A percentile compares a stretch with the other conserved stretches of the same genome.
These are phyloP conservation scores for Cladorrhinum samala DNA, from an alignment of 495 filamentous ascomycete species.

Conservation along the genomic window DNA sequence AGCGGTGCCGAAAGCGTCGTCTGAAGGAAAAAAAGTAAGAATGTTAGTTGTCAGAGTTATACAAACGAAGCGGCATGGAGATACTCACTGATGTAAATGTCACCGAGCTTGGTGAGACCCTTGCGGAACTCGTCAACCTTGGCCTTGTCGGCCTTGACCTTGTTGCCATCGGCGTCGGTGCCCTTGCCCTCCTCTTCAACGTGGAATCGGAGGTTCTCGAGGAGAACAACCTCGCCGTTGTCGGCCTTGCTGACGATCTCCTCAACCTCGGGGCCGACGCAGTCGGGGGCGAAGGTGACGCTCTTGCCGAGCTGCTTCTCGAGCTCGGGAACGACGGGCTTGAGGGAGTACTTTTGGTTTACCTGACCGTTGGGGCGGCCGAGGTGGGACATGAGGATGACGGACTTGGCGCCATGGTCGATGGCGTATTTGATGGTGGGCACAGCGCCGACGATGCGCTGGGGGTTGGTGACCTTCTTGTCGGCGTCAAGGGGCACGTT, in stretches of 20 bases:
- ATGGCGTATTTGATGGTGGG: constrained; percentile 98
- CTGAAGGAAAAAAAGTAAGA: constrained; percentile 34
- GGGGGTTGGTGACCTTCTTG: constrained; percentile 93
- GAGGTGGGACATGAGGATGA: constrained; percentile 97
- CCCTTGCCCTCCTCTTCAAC: constrained; percentile 93
- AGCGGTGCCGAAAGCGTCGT: constrained; percentile 97
- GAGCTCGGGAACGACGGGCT: constrained; percentile 85
- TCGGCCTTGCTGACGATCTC: constrained; percentile 77
- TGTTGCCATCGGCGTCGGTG: constrained; percentile 89
- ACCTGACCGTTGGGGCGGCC: constrained; percentile 87
- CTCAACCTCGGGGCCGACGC: constrained; percentile 83
- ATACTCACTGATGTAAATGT: constrained; percentile 89
- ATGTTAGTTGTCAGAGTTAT: not conserved
- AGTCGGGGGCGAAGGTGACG: constrained; percentile 87
- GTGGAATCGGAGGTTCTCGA: constrained; percentile 98
- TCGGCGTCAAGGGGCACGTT: constrained; percentile 92
- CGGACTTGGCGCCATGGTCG: constrained; percentile 88
- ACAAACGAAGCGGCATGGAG: not conserved
- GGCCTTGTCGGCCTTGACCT: constrained; percentile 92
- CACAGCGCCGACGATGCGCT: constrained; percentile 94
- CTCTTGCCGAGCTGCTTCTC: constrained; percentile 78
- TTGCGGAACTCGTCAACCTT: constrained; percentile 91
- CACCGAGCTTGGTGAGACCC: constrained; percentile 87
- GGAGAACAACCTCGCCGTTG: constrained; percentile 77
- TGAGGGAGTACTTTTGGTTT: constrained; percentile 88